phyloP scores from a whole-genome alignment of 192 early-diverging fungal genomes.

The Paraglomus brasilianum region DNA sequence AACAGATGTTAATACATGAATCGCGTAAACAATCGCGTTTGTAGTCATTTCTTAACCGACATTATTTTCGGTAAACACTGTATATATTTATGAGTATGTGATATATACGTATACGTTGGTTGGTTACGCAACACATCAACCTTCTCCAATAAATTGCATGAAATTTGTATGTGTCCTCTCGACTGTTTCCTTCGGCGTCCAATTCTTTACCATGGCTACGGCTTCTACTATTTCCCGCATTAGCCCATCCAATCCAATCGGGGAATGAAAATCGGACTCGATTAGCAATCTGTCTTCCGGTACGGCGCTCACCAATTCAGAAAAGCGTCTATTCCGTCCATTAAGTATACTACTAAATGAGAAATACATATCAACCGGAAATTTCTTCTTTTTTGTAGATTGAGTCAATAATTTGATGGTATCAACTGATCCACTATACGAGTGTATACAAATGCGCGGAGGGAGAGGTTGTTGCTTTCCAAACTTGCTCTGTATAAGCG shows the following conservation, averaged over 20 bases:
- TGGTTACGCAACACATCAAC: neutral
- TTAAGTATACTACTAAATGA: slow-evolving; percentile 81
- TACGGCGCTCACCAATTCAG: slow-evolving; percentile 63
- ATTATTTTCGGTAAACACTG: no score
- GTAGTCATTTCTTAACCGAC: no score
- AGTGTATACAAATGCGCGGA: slow-evolving; percentile 81
- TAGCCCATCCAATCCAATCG: slow-evolving; percentile 48
- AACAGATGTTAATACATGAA: no score
- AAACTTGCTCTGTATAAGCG: slow-evolving; percentile 31
- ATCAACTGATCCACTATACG: slow-evolving; percentile 78
- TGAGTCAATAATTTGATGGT: slow-evolving; percentile 54
- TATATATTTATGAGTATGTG: no score
- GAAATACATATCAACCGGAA: slow-evolving; percentile 59
- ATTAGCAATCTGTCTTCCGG: slow-evolving; percentile 78
- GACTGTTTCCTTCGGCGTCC: slow-evolving; percentile 53
- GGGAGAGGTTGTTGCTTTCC: slow-evolving; percentile 43
- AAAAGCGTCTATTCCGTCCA: slow-evolving; percentile 55
- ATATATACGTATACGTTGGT: no score
- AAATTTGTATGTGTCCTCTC: slow-evolving; percentile 52
- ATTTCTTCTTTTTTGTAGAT: slow-evolving; percentile 2
- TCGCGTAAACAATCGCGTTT: no score
- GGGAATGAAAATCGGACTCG: slow-evolving; percentile 78
- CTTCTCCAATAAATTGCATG: slow-evolving; percentile 36
- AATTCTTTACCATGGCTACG: slow-evolving; percentile 59
- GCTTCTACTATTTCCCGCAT: slow-evolving; percentile 54